phyloP scores from a whole-genome alignment of 2,329 filamentous ascomycete genomes.

The Aspergillus ruber region DNA sequence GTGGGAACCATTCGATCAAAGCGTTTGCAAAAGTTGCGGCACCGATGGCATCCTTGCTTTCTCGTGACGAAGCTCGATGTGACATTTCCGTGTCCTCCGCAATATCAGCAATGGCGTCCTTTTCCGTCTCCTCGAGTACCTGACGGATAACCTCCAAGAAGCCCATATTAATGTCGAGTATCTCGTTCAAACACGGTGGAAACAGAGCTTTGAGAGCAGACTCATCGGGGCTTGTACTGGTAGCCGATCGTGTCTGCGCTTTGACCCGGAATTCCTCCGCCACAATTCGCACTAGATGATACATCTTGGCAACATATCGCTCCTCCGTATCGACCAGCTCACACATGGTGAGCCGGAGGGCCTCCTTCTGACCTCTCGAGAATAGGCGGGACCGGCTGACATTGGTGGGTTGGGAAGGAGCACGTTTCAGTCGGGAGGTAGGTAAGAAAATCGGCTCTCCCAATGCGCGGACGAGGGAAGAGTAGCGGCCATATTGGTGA shows the following conservation, averaged over 20 bases:
- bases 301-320: slow-evolving; percentile 82
- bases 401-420: slow-evolving; percentile 78
- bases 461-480: slow-evolving; percentile 67
- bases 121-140: slow-evolving; percentile 76
- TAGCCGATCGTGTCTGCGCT: slow-evolving; percentile 51
- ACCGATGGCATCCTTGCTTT: slow-evolving; percentile 65
- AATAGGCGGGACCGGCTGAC: slow-evolving; percentile 73
- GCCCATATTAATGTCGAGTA: slow-evolving; percentile 71
- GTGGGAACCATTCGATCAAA: slow-evolving; percentile 86
- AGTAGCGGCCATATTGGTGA: slow-evolving; percentile 69
- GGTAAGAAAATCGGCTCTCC: slow-evolving; percentile 82
- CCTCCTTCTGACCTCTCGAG: slow-evolving; percentile 72
- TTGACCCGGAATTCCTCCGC: slow-evolving; percentile 72
- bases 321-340: slow-evolving; percentile 92
- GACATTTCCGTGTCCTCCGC: slow-evolving; percentile 50
- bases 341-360: slow-evolving; percentile 77
- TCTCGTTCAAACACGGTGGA: slow-evolving; percentile 70
- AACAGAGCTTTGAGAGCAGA: slow-evolving; percentile 72
- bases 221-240: slow-evolving; percentile 65
- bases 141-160: slow-evolving; percentile 72
- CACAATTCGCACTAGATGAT: slow-evolving; percentile 73
- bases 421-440: slow-evolving; percentile 74
- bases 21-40: slow-evolving; percentile 70
- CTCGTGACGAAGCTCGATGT: slow-evolving; percentile 41
- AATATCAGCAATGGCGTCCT: slow-evolving; percentile 70